These are phyloP conservation scores for Coniophora puteana DNA, from an alignment of 1,284 basidiomycete genomes.

Conservation along the genomic window DNA sequence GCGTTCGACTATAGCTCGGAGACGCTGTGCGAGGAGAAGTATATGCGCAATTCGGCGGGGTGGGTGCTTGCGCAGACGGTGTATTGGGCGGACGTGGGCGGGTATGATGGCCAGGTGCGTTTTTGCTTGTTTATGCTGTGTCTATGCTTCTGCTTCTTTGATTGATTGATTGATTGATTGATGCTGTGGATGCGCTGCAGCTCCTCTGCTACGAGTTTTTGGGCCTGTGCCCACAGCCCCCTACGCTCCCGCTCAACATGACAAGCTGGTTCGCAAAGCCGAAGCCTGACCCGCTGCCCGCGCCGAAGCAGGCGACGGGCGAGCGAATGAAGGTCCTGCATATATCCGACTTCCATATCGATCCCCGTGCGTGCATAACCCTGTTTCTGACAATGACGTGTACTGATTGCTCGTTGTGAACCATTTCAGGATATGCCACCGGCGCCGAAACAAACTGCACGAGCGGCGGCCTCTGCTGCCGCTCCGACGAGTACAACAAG, in stretches of 20 bases:
- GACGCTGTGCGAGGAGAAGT: constrained; percentile 45
- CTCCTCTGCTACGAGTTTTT: constrained; percentile 55
- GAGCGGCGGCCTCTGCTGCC: constrained; percentile 67
- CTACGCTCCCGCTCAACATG: constrained; percentile 47
- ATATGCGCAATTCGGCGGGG: constrained; percentile 46
- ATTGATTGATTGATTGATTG: constrained; percentile 7
- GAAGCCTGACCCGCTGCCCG: constrained; percentile 63
- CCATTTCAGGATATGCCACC: constrained; percentile 63
- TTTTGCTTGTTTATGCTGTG: neutral
- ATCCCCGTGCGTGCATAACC: constrained; percentile 47
- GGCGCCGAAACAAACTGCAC: constrained; percentile 75
- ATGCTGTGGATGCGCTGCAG: constrained; percentile 26
- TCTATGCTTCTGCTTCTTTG: constrained; percentile 2
- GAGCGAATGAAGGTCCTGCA: constrained; percentile 72
- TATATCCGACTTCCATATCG: constrained; percentile 76
- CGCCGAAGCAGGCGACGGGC: constrained; percentile 53
- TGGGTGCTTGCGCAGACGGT: constrained; percentile 64
- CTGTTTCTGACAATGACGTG: neutral
- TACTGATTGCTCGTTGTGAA: constrained; percentile 4
- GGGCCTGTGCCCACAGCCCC: constrained; percentile 45
- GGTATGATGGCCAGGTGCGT: constrained; percentile 64
- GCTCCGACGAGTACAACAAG: constrained; percentile 51
- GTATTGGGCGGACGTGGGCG: constrained; percentile 61
- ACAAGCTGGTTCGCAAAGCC: constrained; percentile 61
- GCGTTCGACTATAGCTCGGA: constrained; percentile 48